These are phyloP conservation scores for Phytophthora melonis DNA, from an alignment of 352 stramenopile species.

Conservation along the genomic window DNA sequence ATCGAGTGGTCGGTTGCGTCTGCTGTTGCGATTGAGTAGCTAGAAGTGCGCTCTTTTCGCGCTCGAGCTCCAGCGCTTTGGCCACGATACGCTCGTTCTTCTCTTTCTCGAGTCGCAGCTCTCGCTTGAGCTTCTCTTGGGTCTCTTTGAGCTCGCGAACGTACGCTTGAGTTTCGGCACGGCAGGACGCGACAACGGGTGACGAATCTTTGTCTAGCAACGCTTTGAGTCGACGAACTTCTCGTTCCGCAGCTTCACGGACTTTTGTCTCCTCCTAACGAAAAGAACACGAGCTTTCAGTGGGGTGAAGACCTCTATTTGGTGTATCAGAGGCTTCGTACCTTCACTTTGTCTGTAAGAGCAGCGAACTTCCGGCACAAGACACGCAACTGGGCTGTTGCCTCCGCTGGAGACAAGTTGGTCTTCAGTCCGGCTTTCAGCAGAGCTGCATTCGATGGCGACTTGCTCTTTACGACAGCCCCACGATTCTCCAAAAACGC, in stretches of 20 bases:
- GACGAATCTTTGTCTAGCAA: conserved; percentile 67
- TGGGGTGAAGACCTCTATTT: background rate
- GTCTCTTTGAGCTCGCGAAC: conserved; percentile 73
- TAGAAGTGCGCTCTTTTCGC: conserved; percentile 69
- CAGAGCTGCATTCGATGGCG: conserved; percentile 49
- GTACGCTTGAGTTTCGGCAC: conserved; percentile 69
- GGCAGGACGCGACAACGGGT: conserved; percentile 62
- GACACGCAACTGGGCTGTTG: conserved; percentile 80
- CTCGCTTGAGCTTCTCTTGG: conserved; percentile 62
- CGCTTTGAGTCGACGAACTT: conserved; percentile 71
- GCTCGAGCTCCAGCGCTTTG: conserved; percentile 76
- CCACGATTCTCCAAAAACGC: conserved; percentile 41
- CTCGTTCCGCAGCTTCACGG: conserved; percentile 76
- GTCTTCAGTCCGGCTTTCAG: conserved; percentile 62
- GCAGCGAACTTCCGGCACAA: conserved; percentile 87
- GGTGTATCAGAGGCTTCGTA: conserved; percentile 13
- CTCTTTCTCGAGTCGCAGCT: conserved; percentile 77
- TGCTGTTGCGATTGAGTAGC: conserved; percentile 28
- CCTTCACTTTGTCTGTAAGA: conserved; percentile 88
- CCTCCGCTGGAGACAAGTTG: conserved; percentile 72
- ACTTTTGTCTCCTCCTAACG: conserved; percentile 76
- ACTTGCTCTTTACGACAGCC: conserved; percentile 47
- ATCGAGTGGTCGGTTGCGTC: conserved; percentile 4
- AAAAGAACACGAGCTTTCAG: background rate
- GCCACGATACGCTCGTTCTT: conserved; percentile 79